Conservation (phyloP, 768 basidiomycete species). For the Pluteus cervinus region DNA sequence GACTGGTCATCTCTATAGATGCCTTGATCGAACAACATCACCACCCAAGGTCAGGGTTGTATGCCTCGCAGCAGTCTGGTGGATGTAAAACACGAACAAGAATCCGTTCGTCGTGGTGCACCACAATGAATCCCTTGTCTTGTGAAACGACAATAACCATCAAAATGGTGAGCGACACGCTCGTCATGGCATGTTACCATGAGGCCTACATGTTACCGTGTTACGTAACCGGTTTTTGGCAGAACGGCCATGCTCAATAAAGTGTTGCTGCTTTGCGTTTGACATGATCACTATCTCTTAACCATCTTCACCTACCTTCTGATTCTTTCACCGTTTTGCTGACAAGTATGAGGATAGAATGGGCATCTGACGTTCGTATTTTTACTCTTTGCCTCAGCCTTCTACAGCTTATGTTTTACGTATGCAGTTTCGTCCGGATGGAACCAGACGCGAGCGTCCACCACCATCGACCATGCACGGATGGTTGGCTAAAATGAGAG, state of each 20-base stretch:
- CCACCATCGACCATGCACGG: conserved; percentile 62
- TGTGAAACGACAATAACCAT: no score
- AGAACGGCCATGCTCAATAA: background rate
- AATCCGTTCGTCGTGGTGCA: no score
- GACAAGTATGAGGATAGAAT: conserved; percentile 45
- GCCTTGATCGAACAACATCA: no score
- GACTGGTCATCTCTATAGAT: no score
- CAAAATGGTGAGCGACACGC: conserved; percentile 4
- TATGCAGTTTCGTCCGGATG: conserved; percentile 36
- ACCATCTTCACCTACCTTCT: conserved; percentile 1
- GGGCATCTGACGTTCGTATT: conserved; percentile 34
- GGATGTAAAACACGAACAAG: no score
- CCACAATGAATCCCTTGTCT: no score
- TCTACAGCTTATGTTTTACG: conserved; percentile 6
- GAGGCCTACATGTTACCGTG: background rate
- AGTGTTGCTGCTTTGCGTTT: background rate
- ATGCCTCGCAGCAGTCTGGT: no score
- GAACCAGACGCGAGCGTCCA: conserved; percentile 38
- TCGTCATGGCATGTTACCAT: background rate
- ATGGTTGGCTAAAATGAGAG: conserved; percentile 76
- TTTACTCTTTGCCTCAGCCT: conserved; percentile 5
- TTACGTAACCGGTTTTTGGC: background rate
- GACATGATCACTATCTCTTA: conserved; percentile 1
- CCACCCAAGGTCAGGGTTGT: no score
- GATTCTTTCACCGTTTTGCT: conserved; percentile 5